phyloP scores from a whole-genome alignment of 1,284 basidiomycete genomes.

The Papiliotrema flavescens region DNA sequence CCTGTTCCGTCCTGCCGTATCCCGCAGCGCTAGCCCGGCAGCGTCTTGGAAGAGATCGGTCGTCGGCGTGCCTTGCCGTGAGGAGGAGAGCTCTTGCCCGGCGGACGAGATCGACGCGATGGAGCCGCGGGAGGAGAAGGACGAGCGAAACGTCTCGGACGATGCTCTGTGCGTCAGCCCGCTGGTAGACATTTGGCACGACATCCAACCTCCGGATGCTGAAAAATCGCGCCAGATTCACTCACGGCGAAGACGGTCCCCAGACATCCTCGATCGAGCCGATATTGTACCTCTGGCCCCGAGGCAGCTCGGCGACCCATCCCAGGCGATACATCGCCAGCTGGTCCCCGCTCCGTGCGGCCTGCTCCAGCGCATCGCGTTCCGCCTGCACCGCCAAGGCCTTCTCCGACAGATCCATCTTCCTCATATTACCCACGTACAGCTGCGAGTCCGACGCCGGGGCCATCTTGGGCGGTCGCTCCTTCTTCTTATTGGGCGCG shows the following conservation, averaged over 20 bases:
- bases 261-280: conserved; percentile 12
- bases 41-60: not conserved
- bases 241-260: conserved; percentile 9
- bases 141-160: not conserved
- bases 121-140: not conserved
- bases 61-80: not conserved
- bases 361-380: not conserved
- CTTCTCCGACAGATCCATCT: not conserved
- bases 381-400: not conserved
- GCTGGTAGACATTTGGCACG: not conserved
- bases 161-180: not conserved
- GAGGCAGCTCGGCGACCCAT: not conserved
- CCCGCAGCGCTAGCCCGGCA: not conserved
- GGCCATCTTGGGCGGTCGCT: not conserved
- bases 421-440: not conserved
- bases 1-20: not conserved
- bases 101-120: not conserved
- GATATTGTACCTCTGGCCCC: conserved; percentile 3
- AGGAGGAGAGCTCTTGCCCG: not conserved
- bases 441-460: conserved; percentile 1
- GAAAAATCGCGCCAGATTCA: not conserved
- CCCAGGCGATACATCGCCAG: conserved; percentile 13
- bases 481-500: not conserved
- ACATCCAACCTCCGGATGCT: not conserved
- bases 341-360: conserved; percentile 12